phyloP scores from a whole-genome alignment of 768 basidiomycete species.

The Cystobasidium ongulense region DNA sequence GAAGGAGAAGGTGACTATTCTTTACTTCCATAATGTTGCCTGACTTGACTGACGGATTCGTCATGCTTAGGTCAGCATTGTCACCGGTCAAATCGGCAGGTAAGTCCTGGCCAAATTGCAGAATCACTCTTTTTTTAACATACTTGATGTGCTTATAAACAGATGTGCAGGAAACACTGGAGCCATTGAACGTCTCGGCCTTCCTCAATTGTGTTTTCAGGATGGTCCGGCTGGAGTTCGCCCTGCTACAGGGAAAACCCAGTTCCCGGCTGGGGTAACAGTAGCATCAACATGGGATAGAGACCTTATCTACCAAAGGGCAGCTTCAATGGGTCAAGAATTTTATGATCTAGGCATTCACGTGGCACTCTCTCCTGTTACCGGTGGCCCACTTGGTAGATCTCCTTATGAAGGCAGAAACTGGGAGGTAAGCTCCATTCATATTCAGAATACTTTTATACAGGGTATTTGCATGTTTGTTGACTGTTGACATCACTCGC shows the following conservation, averaged over 20 bases:
- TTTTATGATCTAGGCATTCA: slow-evolving; percentile 76
- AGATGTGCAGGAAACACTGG: slow-evolving; percentile 23
- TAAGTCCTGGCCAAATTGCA: too few species aligned
- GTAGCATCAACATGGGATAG: slow-evolving; percentile 76
- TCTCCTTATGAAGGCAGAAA: slow-evolving; percentile 27
- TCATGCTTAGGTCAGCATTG: slow-evolving; percentile 3
- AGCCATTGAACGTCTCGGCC: slow-evolving; percentile 6
- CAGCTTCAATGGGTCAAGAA: slow-evolving; percentile 70
- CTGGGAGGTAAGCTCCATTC: slow-evolving; percentile 35
- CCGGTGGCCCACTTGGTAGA: slow-evolving; percentile 32
- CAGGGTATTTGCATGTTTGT: too few species aligned
- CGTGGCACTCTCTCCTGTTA: slow-evolving; percentile 54
- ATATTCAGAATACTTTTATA: too few species aligned
- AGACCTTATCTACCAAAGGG: slow-evolving; percentile 65
- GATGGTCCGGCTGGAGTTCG: slow-evolving; percentile 38
- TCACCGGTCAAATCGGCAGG: slow-evolving; percentile 23
- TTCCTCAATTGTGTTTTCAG: slow-evolving; percentile 44
- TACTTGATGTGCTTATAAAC: too few species aligned
- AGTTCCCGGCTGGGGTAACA: slow-evolving; percentile 73
- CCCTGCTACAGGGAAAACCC: neutral
- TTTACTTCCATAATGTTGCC: neutral
- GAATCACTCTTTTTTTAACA: neutral
- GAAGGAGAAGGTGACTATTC: neutral
- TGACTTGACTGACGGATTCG: neutral
- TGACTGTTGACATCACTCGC: neutral